A percentile compares a stretch with the other conserved stretches of the same genome.
Conservation (phyloP, 2,329 filamentous ascomycete genomes). For the Albophoma yamanashiensis region DNA sequence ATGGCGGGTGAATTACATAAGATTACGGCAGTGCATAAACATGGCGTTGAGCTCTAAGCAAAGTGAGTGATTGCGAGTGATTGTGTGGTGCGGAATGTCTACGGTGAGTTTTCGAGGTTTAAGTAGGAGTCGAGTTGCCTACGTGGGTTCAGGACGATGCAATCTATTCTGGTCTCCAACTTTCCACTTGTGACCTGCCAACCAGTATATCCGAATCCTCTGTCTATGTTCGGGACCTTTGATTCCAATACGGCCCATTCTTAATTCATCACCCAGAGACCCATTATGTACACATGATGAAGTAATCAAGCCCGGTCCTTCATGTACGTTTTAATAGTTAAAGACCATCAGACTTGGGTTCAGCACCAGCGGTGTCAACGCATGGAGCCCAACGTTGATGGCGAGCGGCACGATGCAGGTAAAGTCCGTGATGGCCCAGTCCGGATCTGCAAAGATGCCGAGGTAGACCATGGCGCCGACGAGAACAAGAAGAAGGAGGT, state of each 20-base stretch:
- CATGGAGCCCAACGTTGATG: constrained; percentile 24
- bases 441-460: constrained; percentile 32
- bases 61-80: neutral
- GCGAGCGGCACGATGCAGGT: constrained; percentile 47
- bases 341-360: constrained; percentile 50
- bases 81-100: neutral
- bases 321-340: constrained; percentile 6
- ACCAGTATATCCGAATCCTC: neutral
- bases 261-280: neutral
- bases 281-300: neutral
- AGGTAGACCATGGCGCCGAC: constrained; percentile 37
- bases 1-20: neutral
- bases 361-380: constrained; percentile 46
- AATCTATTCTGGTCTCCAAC: neutral
- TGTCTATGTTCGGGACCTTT: neutral
- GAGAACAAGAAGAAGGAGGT: constrained; percentile 37
- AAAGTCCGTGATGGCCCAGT: constrained; percentile 49
- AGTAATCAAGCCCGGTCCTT: neutral
- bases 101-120: neutral
- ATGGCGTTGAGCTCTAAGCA: neutral
- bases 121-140: neutral
- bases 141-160: neutral
- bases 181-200: neutral
- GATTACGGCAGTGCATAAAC: neutral
- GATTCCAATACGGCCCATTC: neutral